Conservation (phyloP, 345 rosid species). For the Alliaria petiolata region DNA sequence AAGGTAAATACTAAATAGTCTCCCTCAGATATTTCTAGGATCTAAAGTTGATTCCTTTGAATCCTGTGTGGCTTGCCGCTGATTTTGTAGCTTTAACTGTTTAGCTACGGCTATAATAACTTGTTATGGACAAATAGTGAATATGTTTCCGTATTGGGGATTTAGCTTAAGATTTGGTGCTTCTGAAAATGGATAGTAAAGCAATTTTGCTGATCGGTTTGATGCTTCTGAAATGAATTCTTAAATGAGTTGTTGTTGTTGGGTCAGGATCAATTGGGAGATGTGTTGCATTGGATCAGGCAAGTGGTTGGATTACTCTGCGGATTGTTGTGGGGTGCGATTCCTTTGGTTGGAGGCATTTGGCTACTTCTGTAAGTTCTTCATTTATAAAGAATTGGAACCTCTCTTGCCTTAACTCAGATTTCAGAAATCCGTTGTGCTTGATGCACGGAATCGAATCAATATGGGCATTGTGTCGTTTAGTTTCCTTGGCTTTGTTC, state of each 20-base stretch:
- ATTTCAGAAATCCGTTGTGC: neutral
- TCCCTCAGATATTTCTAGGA: neutral
- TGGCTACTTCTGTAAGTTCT: slow-evolving; percentile 84
- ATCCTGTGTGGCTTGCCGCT: no score
- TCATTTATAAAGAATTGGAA: neutral
- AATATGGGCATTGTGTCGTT: neutral
- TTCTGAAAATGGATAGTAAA: no score
- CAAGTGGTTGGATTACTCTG: slow-evolving; percentile 78
- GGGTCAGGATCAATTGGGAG: slow-evolving; percentile 93
- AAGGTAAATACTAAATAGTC: slow-evolving; percentile 51
- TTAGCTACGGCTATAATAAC: neutral
- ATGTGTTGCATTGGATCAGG: slow-evolving; percentile 96
- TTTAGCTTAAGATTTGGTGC: no score
- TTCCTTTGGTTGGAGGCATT: slow-evolving; percentile 89
- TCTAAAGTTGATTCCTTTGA: slow-evolving; percentile 5
- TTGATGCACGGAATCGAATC: neutral
- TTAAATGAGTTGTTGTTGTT: neutral
- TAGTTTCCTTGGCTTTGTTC: neutral
- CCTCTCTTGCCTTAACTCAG: neutral
- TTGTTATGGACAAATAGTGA: neutral
- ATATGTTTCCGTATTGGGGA: neutral
- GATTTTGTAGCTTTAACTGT: neutral
- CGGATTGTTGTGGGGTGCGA: slow-evolving; percentile 82
- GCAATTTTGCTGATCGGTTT: no score
- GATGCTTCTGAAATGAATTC: neutral